Evolutionary conservation across 176 grass and related monocot species (phyloP).

Genomic region (Musa schizocarpa): DNA sequence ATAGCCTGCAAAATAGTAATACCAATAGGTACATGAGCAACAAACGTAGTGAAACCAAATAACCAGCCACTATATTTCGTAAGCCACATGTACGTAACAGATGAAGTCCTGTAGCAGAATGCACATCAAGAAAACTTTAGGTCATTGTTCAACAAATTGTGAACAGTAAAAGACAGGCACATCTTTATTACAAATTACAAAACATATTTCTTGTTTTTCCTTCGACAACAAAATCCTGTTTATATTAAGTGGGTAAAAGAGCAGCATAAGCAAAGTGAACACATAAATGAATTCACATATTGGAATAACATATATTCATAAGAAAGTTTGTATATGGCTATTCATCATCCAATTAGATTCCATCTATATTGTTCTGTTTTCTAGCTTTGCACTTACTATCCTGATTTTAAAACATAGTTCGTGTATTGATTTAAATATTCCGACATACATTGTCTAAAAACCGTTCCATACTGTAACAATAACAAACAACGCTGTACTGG

Average conservation of each 20-base stretch:
- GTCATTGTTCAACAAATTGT: not conserved
- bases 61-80: not conserved
- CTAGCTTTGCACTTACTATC: not conserved
- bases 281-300: not conserved
- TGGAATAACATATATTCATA: not conserved
- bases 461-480: too few relatives aligned
- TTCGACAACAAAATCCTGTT: not conserved
- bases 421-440: too few relatives aligned
- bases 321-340: not conserved
- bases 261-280: not conserved
- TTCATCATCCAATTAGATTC: not conserved
- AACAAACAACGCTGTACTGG: too few relatives aligned
- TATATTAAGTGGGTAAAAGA: not conserved
- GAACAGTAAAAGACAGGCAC: not conserved
- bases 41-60: slow-evolving; percentile 7
- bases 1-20: slow-evolving; percentile 40
- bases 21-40: not conserved
- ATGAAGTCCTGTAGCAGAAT: not conserved
- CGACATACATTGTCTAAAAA: too few relatives aligned
- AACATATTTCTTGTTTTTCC: not conserved
- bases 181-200: too few relatives aligned
- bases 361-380: not conserved
- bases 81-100: not conserved
- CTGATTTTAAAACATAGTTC: too few relatives aligned
- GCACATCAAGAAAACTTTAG: not conserved